These are phyloP conservation scores for Paramecium bursaria DNA, from an alignment of 73 alveolate genomes.

Conservation along the genomic window DNA sequence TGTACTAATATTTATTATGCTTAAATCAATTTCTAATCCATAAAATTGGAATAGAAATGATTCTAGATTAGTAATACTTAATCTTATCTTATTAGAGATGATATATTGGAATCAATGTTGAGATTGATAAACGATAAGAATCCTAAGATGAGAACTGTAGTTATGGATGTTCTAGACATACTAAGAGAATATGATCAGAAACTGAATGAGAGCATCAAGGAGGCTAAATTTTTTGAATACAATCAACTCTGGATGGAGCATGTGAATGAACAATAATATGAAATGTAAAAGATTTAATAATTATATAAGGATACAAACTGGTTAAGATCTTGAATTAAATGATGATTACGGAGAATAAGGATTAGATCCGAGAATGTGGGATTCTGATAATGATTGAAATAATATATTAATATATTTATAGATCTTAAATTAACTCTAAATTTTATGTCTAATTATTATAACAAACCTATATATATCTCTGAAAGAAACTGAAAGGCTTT, in stretches of 20 bases:
- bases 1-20: conserved; percentile 78
- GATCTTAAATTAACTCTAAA: too few species aligned
- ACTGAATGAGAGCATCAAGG: conserved; percentile 85
- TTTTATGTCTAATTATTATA: too few species aligned
- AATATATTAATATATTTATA: too few species aligned
- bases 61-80: conserved; percentile 60
- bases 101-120: conserved; percentile 66
- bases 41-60: conserved; percentile 71
- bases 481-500: too few species aligned
- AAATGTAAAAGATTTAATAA: neutral
- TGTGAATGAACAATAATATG: conserved; percentile 71
- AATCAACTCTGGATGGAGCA: conserved; percentile 82
- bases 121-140: conserved; percentile 83
- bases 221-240: conserved; percentile 80
- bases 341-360: conserved; percentile 62
- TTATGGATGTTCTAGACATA: conserved; percentile 81
- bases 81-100: conserved; percentile 36
- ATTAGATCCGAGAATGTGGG: conserved; percentile 74
- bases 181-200: conserved; percentile 84
- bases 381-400: conserved; percentile 64
- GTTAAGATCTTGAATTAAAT: conserved; percentile 55
- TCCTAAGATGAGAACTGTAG: conserved; percentile 78
- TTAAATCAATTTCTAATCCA: conserved; percentile 79
- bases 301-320: conserved; percentile 26
- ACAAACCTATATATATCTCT: too few species aligned